phyloP scores from a whole-genome alignment of 371 early-diverging fungal species.

The Apophysomyces variabilis region DNA sequence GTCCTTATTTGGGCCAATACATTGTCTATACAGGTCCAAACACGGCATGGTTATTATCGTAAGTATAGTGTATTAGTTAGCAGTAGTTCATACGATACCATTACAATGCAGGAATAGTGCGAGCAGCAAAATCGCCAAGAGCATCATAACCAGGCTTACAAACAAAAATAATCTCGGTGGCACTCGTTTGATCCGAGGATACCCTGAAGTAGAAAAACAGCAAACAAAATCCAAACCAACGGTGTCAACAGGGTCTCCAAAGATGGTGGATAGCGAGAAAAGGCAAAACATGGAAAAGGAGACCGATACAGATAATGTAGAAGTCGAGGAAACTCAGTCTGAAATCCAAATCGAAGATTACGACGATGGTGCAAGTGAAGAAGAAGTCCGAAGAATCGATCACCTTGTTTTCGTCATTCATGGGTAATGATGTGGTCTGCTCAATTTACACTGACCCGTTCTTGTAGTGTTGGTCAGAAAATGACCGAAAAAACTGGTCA shows the following conservation, averaged over 20 bases:
- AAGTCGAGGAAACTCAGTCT: conserved; percentile 19
- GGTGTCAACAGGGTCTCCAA: conserved; percentile 11
- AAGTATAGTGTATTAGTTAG: conserved; percentile 20
- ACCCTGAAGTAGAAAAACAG: conserved; percentile 68
- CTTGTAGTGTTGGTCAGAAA: conserved; percentile 78
- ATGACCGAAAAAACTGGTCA: conserved; percentile 75
- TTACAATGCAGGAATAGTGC: conserved; percentile 38
- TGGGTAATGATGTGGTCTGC: conserved; percentile 51
- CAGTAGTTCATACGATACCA: not conserved
- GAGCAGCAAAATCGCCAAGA: conserved; percentile 73
- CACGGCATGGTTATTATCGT: conserved; percentile 72
- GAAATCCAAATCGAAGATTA: conserved; percentile 60
- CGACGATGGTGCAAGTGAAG: conserved; percentile 62
- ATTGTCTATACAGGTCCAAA: conserved; percentile 68
- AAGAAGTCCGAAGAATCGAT: conserved; percentile 68
- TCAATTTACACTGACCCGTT: conserved; percentile 1
- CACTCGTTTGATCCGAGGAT: conserved; percentile 74
- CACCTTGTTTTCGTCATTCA: conserved; percentile 83
- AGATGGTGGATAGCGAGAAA: conserved; percentile 2
- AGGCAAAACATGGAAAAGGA: conserved; percentile 3
- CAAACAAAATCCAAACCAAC: conserved; percentile 25
- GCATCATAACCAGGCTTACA: conserved; percentile 70
- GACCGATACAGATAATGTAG: conserved; percentile 7
- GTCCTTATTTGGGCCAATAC: conserved; percentile 78
- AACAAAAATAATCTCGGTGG: conserved; percentile 71